Percentiles rank a stretch among this genome's conserved stretches.
Evolutionary conservation across 1,284 basidiomycete species (phyloP).

Genomic region (Cystobasidium sp.): DNA sequence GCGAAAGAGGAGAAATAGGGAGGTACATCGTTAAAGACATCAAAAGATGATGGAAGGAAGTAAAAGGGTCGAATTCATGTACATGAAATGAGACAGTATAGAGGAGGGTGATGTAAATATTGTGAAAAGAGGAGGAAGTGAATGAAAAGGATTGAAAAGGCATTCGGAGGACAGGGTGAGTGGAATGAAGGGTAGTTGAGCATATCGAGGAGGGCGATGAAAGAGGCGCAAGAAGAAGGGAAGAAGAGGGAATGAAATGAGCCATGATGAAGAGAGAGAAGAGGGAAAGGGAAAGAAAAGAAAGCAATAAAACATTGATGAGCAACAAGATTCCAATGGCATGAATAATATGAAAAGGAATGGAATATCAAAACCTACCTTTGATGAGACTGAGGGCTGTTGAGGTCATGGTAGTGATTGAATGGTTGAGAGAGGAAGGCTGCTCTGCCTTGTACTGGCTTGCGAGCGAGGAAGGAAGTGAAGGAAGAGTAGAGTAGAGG

Average conservation of each 20-base stretch:
- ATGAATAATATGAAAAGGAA: neutral
- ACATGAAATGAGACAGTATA: no score
- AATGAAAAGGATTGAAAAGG: neutral
- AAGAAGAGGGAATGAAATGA: neutral
- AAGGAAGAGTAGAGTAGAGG: no score
- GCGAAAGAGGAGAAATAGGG: no score
- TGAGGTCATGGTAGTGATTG: no score
- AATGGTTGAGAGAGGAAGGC: no score
- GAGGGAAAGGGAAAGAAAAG: slow-evolving; percentile 4
- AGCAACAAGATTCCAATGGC: neutral
- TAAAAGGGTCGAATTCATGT: no score
- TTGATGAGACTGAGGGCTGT: no score
- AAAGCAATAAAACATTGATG: neutral
- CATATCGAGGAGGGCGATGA: neutral
- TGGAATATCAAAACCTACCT: no score
- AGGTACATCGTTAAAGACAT: neutral
- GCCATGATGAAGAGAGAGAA: neutral
- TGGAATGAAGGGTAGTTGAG: neutral
- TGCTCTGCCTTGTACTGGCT: no score
- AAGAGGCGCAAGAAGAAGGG: neutral
- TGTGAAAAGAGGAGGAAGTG: neutral
- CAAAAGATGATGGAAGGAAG: neutral
- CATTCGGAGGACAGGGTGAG: neutral
- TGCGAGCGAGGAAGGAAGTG: no score
- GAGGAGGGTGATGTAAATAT: neutral